Evolutionary conservation across 1,139 yeast genomes (phyloP).

Genomic region (Candida sp.): DNA sequence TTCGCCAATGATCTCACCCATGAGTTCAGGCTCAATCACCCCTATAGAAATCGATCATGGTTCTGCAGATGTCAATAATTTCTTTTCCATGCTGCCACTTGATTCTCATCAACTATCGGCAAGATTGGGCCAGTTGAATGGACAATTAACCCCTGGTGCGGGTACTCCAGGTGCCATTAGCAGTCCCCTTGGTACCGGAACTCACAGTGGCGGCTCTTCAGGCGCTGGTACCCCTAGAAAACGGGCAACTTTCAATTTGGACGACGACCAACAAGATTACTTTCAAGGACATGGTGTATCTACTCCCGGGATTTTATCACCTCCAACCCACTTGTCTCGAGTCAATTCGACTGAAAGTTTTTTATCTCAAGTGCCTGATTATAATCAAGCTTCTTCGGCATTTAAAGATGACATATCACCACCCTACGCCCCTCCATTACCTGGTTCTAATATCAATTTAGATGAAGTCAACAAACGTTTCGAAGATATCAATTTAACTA

Average conservation of each 20-base stretch:
- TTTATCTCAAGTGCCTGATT: constrained; percentile 79
- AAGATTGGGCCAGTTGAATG: constrained; percentile 50
- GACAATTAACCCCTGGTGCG: constrained; percentile 22
- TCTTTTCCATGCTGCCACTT: constrained; percentile 38
- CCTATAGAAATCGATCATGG: constrained; percentile 13
- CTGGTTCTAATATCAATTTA: constrained; percentile 37
- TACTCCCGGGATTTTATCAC: constrained; percentile 44
- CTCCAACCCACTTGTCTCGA: constrained; percentile 58
- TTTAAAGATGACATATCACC: constrained; percentile 55
- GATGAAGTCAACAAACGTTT: constrained; percentile 20
- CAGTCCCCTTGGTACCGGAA: not conserved
- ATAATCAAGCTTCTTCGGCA: constrained; percentile 64
- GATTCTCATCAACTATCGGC: constrained; percentile 47
- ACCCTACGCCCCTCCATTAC: constrained; percentile 54
- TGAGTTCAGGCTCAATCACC: constrained; percentile 46
- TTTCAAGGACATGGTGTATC: constrained; percentile 7
- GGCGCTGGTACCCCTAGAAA: constrained; percentile 8
- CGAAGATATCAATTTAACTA: constrained; percentile 12
- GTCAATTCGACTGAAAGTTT: constrained; percentile 43
- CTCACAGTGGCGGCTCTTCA: not conserved
- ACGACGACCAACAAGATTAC: constrained; percentile 23
- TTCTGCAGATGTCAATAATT: constrained; percentile 24
- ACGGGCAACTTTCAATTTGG: constrained; percentile 44
- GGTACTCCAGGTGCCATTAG: constrained; percentile 1
- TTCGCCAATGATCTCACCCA: constrained; percentile 38